Conservation (phyloP, 805 yeast species). For the Hanseniaspora vineae region DNA sequence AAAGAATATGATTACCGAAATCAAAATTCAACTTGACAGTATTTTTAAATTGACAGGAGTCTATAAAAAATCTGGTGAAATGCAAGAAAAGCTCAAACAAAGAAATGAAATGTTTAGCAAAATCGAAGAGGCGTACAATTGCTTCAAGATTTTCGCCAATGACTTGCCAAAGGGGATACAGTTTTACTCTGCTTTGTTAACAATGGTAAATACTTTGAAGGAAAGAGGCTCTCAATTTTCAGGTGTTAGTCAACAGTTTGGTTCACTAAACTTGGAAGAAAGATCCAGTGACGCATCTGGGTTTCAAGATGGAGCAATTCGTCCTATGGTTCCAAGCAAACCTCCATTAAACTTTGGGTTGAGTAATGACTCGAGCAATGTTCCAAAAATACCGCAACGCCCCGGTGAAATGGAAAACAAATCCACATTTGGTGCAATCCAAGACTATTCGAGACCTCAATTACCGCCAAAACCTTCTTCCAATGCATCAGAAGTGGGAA, state of each 20-base stretch:
- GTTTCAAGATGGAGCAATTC: no score
- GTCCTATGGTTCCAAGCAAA: no score
- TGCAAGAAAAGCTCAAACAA: slow-evolving; percentile 22
- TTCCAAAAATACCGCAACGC: not conserved
- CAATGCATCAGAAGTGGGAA: slow-evolving; percentile 13
- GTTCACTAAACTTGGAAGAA: not conserved
- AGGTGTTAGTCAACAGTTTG: slow-evolving; percentile 2
- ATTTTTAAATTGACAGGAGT: slow-evolving; percentile 32
- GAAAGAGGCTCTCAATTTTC: slow-evolving; percentile 9
- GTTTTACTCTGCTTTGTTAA: slow-evolving; percentile 42
- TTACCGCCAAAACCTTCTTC: slow-evolving; percentile 14
- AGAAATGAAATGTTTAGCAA: slow-evolving; percentile 27
- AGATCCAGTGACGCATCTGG: no score
- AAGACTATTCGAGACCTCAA: slow-evolving; percentile 2
- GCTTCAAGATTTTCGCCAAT: slow-evolving; percentile 43
- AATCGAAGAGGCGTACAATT: slow-evolving; percentile 36
- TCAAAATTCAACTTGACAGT: slow-evolving; percentile 34
- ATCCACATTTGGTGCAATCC: not conserved
- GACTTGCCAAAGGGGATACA: slow-evolving; percentile 51
- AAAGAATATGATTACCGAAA: slow-evolving; percentile 33
- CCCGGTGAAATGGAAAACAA: not conserved
- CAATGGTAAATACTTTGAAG: slow-evolving; percentile 17
- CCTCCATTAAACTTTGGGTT: no score
- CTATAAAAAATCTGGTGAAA: slow-evolving; percentile 28
- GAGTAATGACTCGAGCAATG: not conserved